A percentile compares a stretch with the other conserved stretches of the same genome.
phyloP scores from a whole-genome alignment of 768 basidiomycete species.

The Tulasnella sp. region DNA sequence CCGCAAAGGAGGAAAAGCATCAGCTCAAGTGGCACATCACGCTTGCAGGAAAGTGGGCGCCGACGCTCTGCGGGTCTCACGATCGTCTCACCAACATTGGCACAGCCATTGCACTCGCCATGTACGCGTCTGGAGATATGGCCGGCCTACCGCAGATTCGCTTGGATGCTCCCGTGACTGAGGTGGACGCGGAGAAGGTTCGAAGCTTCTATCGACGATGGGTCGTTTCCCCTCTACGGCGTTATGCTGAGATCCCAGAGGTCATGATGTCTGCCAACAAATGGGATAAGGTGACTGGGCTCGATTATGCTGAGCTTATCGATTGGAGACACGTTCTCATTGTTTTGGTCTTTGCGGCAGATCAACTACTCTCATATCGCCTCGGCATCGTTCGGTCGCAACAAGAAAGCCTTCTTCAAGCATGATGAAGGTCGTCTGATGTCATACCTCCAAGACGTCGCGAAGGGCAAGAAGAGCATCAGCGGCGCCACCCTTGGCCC shows the following conservation, averaged over 20 bases:
- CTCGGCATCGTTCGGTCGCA: constrained; percentile 49
- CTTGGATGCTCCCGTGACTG: constrained; percentile 18
- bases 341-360: constrained; percentile 27
- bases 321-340: constrained; percentile 25
- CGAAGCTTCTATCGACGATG: constrained; percentile 50
- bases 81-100: constrained; percentile 54
- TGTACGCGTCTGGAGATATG: constrained; percentile 31
- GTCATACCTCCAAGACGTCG: constrained; percentile 43
- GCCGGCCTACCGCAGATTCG: constrained; percentile 6
- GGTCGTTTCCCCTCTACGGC: constrained; percentile 47
- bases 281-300: constrained; percentile 20
- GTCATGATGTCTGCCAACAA: constrained; percentile 48
- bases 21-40: constrained; percentile 6
- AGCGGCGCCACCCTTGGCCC: constrained; percentile 59
- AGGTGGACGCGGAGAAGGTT: constrained; percentile 32
- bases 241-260: constrained; percentile 38
- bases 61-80: constrained; percentile 45
- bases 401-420: constrained; percentile 41
- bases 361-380: constrained; percentile 50
- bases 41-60: constrained; percentile 62
- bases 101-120: constrained; percentile 47
- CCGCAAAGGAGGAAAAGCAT: constrained; percentile 18
- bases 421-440: constrained; percentile 50
- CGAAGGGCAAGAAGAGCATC: constrained; percentile 42
- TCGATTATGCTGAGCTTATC: neutral